Evolutionary conservation across 1,284 basidiomycete species (phyloP), one percentile per base, ranked within the genome.

Genomic region (Thecaphora thlaspeos): DNA sequence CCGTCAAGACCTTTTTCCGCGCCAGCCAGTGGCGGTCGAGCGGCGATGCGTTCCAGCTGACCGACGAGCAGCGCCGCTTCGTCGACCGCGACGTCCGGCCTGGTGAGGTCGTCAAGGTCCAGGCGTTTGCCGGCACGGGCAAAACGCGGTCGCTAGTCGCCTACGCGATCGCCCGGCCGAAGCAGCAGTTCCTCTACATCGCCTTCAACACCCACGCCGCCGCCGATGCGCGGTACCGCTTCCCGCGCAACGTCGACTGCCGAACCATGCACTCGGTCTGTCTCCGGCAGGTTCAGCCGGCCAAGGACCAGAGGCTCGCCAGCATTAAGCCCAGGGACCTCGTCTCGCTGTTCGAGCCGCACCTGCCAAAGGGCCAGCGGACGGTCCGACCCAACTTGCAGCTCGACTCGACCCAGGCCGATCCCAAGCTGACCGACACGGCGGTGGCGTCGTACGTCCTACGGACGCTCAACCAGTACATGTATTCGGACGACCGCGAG

Each of bases 261-360:
- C 61, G 64, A 30, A 74, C 71, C n/a, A 70, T 72, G 63, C 71
- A 74, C 43, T 68, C 68, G 32, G 61, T 74, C 14, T 70, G 68
- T 4, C 59, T 67, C 12, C 55, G 55, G 21, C 66, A 69, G 41
- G 66, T 65, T 17, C 49, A 55, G 17, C 64, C 63, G n/a, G 52
- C 59, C 4, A 55, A 58, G 3, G 60, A 51, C 17, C 66, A 69
- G 38, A 54, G 56, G 15, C 55, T 71, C n/a, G 66, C 68, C 30
- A 54, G 57, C 32, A 44, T 73, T 15, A 58, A 68, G 22, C 61
- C 63, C 12, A 58, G 63, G 26, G 71, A 73, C 40, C 61, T 73
- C 3, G 66, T 69, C 30, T 49, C 50, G 2, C 34, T 69, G 30
- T 53, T 73, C 1, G 51, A 52, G 23, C 56, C 54, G 15, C 55